Conservation (phyloP, 257 asterid species). For the Solanum appendiculatum region DNA sequence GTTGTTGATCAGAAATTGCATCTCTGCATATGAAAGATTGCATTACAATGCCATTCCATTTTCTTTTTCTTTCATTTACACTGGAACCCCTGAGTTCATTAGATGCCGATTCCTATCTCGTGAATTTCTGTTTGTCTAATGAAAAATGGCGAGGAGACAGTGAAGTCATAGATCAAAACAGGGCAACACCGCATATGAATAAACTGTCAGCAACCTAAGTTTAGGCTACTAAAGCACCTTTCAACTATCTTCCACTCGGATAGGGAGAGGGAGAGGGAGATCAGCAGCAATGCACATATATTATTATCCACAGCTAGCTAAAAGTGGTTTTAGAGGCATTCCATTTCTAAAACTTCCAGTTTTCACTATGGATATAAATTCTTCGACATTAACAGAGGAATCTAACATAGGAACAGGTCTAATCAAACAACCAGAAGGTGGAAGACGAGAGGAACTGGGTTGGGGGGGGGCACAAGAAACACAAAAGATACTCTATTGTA, state of each 20-base stretch:
- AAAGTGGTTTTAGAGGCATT: background rate
- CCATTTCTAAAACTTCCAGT: background rate
- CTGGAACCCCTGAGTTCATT: background rate
- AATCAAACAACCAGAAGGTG: background rate
- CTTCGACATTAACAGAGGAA: background rate
- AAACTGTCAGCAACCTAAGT: background rate
- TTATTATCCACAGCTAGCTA: background rate
- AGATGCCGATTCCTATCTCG: background rate
- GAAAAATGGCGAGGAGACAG: background rate
- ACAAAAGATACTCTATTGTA: background rate
- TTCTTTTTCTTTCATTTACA: background rate
- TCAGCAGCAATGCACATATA: background rate
- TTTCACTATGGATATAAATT: background rate
- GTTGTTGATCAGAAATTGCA: background rate
- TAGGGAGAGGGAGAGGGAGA: background rate
- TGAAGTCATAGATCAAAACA: background rate
- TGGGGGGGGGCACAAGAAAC: too few relatives aligned
- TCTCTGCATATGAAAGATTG: background rate
- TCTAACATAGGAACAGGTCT: background rate
- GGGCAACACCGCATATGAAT: background rate
- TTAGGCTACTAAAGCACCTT: background rate
- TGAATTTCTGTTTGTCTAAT: background rate
- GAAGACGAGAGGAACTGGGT: too few relatives aligned
- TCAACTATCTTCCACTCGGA: background rate
- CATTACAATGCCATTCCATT: background rate